Conservation (phyloP, 2,329 filamentous ascomycete genomes). For the Sporothrix globosa region DNA sequence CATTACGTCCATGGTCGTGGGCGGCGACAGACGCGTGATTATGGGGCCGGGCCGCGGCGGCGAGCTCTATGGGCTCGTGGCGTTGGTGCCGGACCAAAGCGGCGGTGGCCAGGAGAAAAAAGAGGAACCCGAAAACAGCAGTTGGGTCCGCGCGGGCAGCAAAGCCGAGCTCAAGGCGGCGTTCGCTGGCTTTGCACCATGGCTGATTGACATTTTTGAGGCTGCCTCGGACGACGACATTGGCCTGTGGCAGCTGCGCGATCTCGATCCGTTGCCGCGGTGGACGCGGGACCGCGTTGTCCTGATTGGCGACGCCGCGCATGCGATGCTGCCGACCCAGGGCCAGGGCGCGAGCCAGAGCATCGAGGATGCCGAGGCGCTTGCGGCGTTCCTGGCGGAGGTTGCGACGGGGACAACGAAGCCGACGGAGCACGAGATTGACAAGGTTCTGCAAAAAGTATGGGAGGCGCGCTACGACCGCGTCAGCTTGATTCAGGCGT, state of each 20-base stretch:
- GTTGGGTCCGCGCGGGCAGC: neutral
- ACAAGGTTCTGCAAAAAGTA: neutral
- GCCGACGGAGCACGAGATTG: neutral
- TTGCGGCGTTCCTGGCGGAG: neutral
- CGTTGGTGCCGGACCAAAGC: neutral
- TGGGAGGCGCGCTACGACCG: neutral
- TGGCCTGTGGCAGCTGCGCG: slow-evolving; percentile 5
- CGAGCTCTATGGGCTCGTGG: neutral
- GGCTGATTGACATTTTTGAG: neutral
- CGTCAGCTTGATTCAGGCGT: neutral
- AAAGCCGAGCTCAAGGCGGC: neutral
- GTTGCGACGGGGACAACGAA: neutral
- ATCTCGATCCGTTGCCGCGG: neutral
- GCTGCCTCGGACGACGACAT: neutral
- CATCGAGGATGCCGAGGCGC: neutral
- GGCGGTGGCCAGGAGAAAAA: neutral
- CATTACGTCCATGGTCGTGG: neutral
- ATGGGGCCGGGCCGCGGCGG: neutral
- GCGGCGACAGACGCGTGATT: neutral
- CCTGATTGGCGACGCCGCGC: neutral
- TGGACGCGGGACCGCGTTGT: neutral
- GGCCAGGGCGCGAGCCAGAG: slow-evolving; percentile 4
- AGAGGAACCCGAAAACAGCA: neutral
- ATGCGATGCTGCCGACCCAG: slow-evolving; percentile 5
- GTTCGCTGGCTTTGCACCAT: neutral